phyloP scores from a whole-genome alignment of 2,329 filamentous ascomycete genomes.

The Xylaria arbuscula region DNA sequence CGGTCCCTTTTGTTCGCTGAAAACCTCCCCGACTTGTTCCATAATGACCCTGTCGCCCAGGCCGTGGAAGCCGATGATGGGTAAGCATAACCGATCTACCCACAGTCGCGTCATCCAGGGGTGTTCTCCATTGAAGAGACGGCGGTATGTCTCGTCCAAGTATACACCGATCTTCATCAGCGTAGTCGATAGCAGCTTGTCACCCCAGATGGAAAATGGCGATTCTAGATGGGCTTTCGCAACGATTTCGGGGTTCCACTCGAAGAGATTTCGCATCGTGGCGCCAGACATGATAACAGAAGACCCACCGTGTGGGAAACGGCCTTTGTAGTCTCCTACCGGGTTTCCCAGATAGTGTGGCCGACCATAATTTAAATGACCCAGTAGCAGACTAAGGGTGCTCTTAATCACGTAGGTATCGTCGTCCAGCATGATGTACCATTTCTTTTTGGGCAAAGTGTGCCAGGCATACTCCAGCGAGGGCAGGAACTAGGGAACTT shows the following conservation, averaged over 20 bases:
- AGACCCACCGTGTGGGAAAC: conserved; percentile 69
- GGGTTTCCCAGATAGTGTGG: conserved; percentile 67
- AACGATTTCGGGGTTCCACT: conserved; percentile 55
- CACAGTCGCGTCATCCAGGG: conserved; percentile 62
- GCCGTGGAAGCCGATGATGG: conserved; percentile 66
- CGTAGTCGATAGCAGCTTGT: conserved; percentile 64
- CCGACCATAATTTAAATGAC: conserved; percentile 59
- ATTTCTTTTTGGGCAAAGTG: conserved; percentile 65
- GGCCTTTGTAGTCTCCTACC: conserved; percentile 65
- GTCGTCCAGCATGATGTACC: conserved; percentile 69
- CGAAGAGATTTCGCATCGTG: conserved; percentile 60
- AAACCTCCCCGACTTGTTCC: conserved; percentile 56
- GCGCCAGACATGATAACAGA: conserved; percentile 64
- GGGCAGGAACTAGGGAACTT: conserved; percentile 60
- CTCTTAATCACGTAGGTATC: conserved; percentile 66
- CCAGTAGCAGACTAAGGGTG: conserved; percentile 60
- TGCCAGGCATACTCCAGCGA: conserved; percentile 64
- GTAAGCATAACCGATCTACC: conserved; percentile 63
- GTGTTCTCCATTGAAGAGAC: conserved; percentile 66
- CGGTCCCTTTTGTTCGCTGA: conserved; percentile 54
- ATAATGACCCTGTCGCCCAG: conserved; percentile 59
- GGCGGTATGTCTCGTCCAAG: conserved; percentile 65
- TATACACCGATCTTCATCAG: conserved; percentile 65
- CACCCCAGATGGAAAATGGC: conserved; percentile 64
- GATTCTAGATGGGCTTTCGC: conserved; percentile 59